These are phyloP conservation scores for Betula pendula DNA, from an alignment of 306 rosid species.

Conservation along the genomic window DNA sequence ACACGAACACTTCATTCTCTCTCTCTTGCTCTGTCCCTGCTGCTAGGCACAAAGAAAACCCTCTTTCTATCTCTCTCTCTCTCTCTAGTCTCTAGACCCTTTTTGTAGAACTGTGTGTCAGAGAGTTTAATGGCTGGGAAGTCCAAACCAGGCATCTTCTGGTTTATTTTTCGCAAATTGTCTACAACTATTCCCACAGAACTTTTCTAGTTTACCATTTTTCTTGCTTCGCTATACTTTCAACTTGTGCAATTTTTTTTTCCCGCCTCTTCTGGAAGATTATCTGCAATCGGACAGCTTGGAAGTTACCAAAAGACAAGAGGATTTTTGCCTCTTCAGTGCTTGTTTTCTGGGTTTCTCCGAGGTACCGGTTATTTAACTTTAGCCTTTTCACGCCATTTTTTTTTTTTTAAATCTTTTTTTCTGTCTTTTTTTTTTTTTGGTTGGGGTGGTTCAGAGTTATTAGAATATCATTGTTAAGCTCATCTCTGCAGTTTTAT, in stretches of 20 bases:
- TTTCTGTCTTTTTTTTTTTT: background rate
- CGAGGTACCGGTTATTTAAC: constrained; percentile 30
- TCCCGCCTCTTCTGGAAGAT: background rate
- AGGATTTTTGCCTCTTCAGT: constrained; percentile 16
- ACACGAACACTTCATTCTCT: background rate
- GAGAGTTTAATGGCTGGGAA: constrained; percentile 20
- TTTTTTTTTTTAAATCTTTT: background rate
- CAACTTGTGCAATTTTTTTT: constrained; percentile 7
- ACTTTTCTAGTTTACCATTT: background rate
- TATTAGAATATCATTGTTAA: too few species aligned
- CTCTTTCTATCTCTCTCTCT: too few species aligned
- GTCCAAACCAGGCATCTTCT: constrained; percentile 16
- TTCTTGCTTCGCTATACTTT: background rate
- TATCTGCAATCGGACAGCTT: constrained; percentile 11
- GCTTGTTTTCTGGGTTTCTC: constrained; percentile 17
- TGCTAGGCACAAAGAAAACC: background rate
- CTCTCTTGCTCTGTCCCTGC: constrained; percentile 5
- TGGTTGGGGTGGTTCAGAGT: background rate
- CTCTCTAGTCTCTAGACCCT: background rate
- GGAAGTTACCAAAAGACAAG: constrained; percentile 16
- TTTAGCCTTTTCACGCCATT: background rate
- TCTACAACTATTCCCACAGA: constrained; percentile 6
- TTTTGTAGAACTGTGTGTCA: constrained; percentile 21
- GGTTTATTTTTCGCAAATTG: constrained; percentile 2
- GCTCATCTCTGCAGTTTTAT: background rate